Evolutionary conservation across 2,329 filamentous ascomycete species (phyloP), one percentile per base, ranked within the genome.

Genomic region (Penicillium sp.): DNA sequence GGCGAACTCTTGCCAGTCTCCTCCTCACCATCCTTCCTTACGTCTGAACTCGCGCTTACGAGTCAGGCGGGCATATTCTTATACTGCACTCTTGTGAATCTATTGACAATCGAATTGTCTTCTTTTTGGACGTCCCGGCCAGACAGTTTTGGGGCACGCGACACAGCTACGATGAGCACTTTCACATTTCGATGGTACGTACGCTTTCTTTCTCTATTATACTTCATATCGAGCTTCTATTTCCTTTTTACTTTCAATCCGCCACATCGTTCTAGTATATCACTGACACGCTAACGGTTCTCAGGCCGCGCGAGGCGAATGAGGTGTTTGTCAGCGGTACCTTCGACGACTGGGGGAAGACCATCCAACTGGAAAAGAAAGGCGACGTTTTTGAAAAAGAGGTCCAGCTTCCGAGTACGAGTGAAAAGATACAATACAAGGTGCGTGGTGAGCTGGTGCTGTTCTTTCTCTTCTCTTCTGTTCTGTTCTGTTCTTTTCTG

Each of bases 311-410:
- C 73, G 80, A 85, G 66, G 92, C 89, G 71, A 82, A 86, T 64
- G 89, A 95, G 71, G 93, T 97, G 73, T 93, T 88, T 75, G 94
- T 97, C 66, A 97, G 93, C 42, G 94, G 94, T 71, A 93, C 90
- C 61, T 97, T 97, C 71, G 93, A 97, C 77, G 83, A 90, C 77
- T 99, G 94, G 94, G 82, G 83, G 64, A 93, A 94, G 81, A 91
- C 85, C 56, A 84, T 93, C 72, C 84, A 89, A 78, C 83, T 99
- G 57, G 86, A 91, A 48, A 91, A 90, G 77, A 81, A 85, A 42
- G 88, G 83, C 69, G 79, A 85, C 49, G 72, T 73, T 62, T 96
- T 95, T 74, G 81, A 88, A 75, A 96, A 96, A 80, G 84, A 84
- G 33, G 91, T 99, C 59, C 78, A 83, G 53, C 80, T 97, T 33